These are phyloP conservation scores for Polytrichum formosum DNA, from an alignment of 225 moss, liverwort and hornwort genomes.

Conservation along the genomic window DNA sequence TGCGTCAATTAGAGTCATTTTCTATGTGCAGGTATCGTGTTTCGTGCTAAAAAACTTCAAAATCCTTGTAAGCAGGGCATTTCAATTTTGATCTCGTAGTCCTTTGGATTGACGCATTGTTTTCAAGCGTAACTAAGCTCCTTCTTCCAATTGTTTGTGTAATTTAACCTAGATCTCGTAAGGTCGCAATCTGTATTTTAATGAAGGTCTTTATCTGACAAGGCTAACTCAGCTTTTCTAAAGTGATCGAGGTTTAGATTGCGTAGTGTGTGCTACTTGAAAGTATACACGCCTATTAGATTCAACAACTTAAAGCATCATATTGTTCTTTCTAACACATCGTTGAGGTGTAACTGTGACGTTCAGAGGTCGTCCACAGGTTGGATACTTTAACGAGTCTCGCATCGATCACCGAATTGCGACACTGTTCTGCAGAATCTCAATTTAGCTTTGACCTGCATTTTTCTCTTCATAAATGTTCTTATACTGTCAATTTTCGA, in stretches of 20 bases:
- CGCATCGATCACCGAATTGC: background rate
- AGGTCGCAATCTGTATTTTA: background rate
- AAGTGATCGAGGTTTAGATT: background rate
- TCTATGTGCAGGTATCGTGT: background rate
- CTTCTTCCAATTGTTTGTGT: background rate
- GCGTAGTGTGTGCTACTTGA: no score
- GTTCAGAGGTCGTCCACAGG: no score
- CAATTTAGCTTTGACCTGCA: background rate
- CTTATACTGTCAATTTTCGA: background rate
- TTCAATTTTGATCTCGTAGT: background rate
- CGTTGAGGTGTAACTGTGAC: no score
- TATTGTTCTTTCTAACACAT: no score
- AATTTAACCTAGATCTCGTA: background rate
- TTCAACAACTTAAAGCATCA: no score
- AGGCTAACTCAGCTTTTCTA: background rate
- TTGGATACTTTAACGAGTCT: background rate
- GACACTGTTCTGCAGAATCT: background rate
- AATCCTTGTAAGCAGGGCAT: background rate
- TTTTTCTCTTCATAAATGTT: no score
- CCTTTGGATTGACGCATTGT: background rate
- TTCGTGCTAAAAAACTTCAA: background rate
- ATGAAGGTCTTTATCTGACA: background rate
- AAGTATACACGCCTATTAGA: no score
- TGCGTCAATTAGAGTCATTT: background rate
- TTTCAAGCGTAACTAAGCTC: background rate